phyloP scores from a whole-genome alignment of 2,329 filamentous ascomycete genomes.

The Ophiostoma fasciatum region DNA sequence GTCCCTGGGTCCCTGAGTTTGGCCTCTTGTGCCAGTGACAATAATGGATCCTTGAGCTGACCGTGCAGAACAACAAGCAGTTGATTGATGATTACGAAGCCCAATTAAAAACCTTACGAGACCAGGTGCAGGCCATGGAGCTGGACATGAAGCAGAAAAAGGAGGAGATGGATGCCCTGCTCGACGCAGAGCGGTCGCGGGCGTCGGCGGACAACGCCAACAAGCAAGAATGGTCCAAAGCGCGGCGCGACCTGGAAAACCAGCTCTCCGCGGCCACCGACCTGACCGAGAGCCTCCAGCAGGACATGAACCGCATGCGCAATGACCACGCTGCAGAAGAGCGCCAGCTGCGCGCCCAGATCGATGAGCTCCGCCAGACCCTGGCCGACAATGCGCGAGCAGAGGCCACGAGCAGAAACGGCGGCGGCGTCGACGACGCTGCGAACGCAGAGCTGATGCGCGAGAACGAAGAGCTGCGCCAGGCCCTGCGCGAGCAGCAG shows the following conservation, averaged over 20 bases:
- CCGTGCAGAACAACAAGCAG: constrained; percentile 18
- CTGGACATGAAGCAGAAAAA: constrained; percentile 56
- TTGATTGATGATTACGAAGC: constrained; percentile 65
- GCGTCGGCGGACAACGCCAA: constrained; percentile 40
- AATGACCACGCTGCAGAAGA: constrained; percentile 51
- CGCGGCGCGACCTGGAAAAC: constrained; percentile 52
- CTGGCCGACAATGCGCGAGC: constrained; percentile 13
- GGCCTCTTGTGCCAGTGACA: neutral
- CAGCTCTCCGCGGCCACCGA: constrained; percentile 61
- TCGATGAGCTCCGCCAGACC: constrained; percentile 36
- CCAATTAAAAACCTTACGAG: constrained; percentile 60
- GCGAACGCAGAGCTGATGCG: constrained; percentile 42
- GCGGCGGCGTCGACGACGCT: constrained; percentile 12
- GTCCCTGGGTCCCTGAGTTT: neutral
- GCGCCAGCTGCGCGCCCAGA: constrained; percentile 45
- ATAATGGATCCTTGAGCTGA: too few relatives aligned
- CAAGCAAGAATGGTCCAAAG: constrained; percentile 55
- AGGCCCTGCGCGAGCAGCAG: constrained; percentile 57
- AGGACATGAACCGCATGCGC: constrained; percentile 62
- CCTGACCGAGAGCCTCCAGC: constrained; percentile 64
- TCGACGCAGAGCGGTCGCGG: constrained; percentile 43
- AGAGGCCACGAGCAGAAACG: neutral
- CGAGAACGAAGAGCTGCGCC: constrained; percentile 55
- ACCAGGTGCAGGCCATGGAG: constrained; percentile 60
- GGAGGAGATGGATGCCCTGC: constrained; percentile 45